Base-by-base conservation (phyloP, 768 basidiomycete genomes). In the Leccinum uliginosum region DNA sequence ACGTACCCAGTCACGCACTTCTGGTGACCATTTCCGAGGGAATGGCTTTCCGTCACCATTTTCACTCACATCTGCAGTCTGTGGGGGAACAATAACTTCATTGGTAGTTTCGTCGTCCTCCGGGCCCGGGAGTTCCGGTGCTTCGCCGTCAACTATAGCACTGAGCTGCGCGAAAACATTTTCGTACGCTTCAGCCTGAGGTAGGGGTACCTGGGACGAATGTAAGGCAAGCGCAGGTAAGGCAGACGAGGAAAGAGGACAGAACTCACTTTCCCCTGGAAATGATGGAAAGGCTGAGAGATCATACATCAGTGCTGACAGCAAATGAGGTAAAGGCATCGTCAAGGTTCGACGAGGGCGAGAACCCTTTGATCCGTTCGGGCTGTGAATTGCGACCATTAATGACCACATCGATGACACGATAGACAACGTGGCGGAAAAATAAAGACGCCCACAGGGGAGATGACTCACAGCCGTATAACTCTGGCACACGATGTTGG, bases 231-330 rank as follows among this genome's bases (percentile, higher is more conserved):
- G 26, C 23, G 45, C n/a, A 27, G 34, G 19, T 38, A 26, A 14
- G 43, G 23, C 14, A 14, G 14, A 19, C 4, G 44, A 35, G 9
- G 34, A 32, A 26, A 50, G 6, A 26, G 53, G 51, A 53, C 8
- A 27, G 19, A 1, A 59, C 67, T 45, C 73, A 62, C 70, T 83
- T 73, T 66, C 89, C 95, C 65, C 91, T 79, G 3, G 89, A 91
- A 61, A 96, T 86, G 71, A 96, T 87, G 6, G 91, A 88, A 44
- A 98, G 79, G 12, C 96, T 95, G 21, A 98, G 83, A 8, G 94
- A 97, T 95, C 96, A 99, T 14, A 99, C 89, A 67, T 99, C 97
- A 10, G 94, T 95, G 6, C 94, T 89, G 54, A 98, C 94, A 19
- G 94, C 94, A 74, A 98, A 99, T 4, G 93, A 71, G 45, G 67